These are phyloP conservation scores for Perkinsus olseni DNA, from an alignment of 169 alveolate genomes.

Conservation along the genomic window DNA sequence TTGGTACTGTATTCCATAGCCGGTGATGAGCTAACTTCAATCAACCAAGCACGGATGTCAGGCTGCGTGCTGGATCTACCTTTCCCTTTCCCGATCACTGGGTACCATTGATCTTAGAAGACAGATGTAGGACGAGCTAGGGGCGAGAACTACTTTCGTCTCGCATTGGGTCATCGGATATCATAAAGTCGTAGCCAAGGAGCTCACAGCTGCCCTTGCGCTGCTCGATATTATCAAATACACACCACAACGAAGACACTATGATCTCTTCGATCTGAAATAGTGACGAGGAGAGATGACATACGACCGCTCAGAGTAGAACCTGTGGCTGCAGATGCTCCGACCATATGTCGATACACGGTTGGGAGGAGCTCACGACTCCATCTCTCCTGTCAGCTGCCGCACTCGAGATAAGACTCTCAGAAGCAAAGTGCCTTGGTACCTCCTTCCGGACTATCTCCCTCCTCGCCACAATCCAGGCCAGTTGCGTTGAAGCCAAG, in stretches of 20 bases:
- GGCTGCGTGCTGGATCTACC: too few species aligned
- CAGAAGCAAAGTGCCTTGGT: too few species aligned
- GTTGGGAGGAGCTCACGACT: too few species aligned
- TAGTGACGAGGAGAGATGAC: background rate
- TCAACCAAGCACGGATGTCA: constrained; percentile 31
- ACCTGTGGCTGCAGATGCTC: background rate
- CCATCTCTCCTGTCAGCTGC: too few species aligned
- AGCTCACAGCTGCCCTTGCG: constrained; percentile 53
- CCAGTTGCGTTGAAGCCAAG: constrained; percentile 21
- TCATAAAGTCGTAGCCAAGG: constrained; percentile 64
- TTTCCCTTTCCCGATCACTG: too few species aligned
- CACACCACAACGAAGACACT: constrained; percentile 10
- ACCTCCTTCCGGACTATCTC: background rate
- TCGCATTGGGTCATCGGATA: background rate
- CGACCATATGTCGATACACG: background rate
- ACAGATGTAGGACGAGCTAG: background rate
- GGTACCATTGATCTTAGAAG: too few species aligned
- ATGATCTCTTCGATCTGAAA: constrained; percentile 37
- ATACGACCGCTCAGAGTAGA: background rate
- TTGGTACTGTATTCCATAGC: constrained; percentile 54
- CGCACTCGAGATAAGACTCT: too few species aligned
- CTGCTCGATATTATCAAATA: constrained; percentile 34
- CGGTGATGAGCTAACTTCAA: constrained; percentile 60
- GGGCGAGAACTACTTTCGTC: constrained; percentile 46
- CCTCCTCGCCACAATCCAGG: constrained; percentile 29